These are phyloP conservation scores for Scenedesmus sp. DNA, from an alignment of 163 green algal genomes.

Conservation along the genomic window DNA sequence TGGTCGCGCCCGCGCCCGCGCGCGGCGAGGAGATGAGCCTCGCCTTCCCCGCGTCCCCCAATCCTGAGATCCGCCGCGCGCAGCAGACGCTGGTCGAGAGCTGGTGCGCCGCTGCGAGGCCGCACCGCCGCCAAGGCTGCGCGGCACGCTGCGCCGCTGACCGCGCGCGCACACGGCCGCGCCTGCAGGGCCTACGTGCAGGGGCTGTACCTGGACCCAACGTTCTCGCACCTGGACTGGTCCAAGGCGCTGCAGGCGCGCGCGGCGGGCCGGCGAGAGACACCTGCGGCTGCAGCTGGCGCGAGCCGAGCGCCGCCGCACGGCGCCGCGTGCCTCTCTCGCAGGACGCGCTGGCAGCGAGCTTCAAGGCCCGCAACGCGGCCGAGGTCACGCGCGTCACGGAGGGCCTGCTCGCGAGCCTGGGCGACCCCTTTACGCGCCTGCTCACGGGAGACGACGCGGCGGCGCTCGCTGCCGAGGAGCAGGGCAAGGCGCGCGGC, in stretches of 20 bases:
- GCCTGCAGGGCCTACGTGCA: conserved; percentile 23
- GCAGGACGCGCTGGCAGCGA: conserved; percentile 36
- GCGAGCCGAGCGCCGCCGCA: too few relatives aligned
- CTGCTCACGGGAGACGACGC: conserved; percentile 43
- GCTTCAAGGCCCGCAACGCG: conserved; percentile 24
- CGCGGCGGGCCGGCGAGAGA: too few relatives aligned
- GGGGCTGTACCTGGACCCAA: conserved; percentile 39
- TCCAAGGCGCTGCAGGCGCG: conserved; percentile 34
- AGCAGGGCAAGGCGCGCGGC: conserved; percentile 41
- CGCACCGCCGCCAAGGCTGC: neutral
- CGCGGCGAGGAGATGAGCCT: conserved; percentile 38
- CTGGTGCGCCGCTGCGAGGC: conserved; percentile 42
- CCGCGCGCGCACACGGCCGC: neutral
- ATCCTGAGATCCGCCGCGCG: conserved; percentile 47
- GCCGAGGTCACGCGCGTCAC: conserved; percentile 36
- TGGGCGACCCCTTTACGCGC: conserved; percentile 55
- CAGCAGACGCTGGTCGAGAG: conserved; percentile 55
- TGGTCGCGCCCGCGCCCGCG: too few relatives aligned
- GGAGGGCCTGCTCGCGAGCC: conserved; percentile 30
- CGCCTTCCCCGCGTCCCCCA: conserved; percentile 40
- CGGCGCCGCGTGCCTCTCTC: neutral
- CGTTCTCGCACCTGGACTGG: conserved; percentile 49
- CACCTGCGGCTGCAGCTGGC: too few relatives aligned
- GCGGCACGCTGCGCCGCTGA: neutral
- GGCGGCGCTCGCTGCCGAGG: conserved; percentile 40